Conservation (phyloP, 2,329 filamentous ascomycete genomes). For the Epichloe glyceriae region DNA sequence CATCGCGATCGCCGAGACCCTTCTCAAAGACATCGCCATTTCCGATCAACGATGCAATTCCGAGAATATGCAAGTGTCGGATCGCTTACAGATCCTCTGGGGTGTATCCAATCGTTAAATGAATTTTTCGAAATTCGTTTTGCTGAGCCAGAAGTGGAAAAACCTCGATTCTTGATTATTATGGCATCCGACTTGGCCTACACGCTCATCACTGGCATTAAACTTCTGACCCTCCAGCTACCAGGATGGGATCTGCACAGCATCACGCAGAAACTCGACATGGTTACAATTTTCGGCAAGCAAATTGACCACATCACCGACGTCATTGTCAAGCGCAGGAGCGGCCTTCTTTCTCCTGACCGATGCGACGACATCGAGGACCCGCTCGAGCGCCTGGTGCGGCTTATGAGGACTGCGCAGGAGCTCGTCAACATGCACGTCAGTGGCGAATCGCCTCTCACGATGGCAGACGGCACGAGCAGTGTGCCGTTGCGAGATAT, state of each 20-base stretch:
- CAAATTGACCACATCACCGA: conserved; percentile 18
- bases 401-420: conserved; percentile 18
- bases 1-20: conserved; percentile 30
- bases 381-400: conserved; percentile 19
- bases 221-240: conserved; percentile 30
- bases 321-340: conserved; percentile 17
- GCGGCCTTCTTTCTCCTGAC: conserved; percentile 12
- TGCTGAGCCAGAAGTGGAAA: conserved; percentile 16
- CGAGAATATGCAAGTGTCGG: conserved; percentile 20
- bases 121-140: conserved; percentile 27
- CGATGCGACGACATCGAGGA: conserved; percentile 12
- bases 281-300: conserved; percentile 11
- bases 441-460: conserved; percentile 12
- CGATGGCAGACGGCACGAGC: conserved; percentile 9
- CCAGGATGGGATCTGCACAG: conserved; percentile 32
- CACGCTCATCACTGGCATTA: conserved; percentile 31
- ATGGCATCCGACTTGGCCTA: conserved; percentile 35
- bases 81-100: conserved; percentile 34
- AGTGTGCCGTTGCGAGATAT: conserved; percentile 10
- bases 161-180: conserved; percentile 29
- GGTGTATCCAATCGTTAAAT: conserved; percentile 27
- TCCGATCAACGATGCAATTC: conserved; percentile 23
- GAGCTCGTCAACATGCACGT: conserved; percentile 20
- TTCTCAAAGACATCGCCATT: conserved; percentile 34
- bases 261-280: conserved; percentile 21